Conservation (phyloP, 2,329 filamentous ascomycete species). For the Aspergillus pseudoterreus region DNA sequence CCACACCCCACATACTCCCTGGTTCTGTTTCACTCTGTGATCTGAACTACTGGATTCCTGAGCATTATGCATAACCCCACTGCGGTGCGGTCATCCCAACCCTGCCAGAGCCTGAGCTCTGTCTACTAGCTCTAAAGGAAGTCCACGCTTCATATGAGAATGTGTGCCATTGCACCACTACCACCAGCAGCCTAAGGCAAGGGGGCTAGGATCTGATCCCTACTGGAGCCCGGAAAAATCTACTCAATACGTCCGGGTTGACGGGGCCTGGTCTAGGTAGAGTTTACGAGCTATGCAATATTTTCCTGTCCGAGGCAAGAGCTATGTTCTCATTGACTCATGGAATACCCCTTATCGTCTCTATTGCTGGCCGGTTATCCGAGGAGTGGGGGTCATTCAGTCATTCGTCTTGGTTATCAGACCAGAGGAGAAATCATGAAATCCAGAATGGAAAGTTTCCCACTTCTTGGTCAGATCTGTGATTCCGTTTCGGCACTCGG, state of each 20-base stretch:
- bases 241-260: neutral
- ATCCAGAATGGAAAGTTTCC: neutral
- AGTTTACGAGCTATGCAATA: neutral
- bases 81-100: neutral
- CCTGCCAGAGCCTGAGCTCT: neutral
- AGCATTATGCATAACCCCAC: neutral
- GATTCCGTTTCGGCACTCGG: neutral
- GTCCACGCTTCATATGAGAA: neutral
- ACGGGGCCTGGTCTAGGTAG: neutral
- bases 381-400: neutral
- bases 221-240: neutral
- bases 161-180: neutral
- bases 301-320: neutral
- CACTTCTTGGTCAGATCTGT: neutral
- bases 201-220: neutral
- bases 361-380: too few relatives aligned
- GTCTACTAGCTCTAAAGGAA: neutral
- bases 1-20: neutral
- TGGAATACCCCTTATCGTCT: too few relatives aligned
- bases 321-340: neutral
- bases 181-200: neutral
- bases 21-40: neutral
- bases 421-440: neutral
- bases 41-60: neutral
- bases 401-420: neutral